These are phyloP conservation scores for Hemileccinum impolitum DNA, from an alignment of 768 basidiomycete species.

Conservation along the genomic window DNA sequence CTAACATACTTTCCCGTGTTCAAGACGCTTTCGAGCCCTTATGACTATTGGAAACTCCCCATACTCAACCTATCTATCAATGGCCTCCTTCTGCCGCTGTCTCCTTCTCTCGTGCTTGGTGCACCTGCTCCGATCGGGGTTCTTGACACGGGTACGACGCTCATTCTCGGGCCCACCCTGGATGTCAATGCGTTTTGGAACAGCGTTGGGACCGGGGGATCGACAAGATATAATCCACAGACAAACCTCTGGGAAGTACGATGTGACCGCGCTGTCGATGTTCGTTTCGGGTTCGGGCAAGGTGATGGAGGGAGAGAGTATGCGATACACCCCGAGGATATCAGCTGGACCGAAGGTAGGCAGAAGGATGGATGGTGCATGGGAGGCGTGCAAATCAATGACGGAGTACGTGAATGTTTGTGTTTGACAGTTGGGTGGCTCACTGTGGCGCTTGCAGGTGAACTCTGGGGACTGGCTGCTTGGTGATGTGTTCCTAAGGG, in stretches of 20 bases:
- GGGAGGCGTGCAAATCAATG: constrained; percentile 54
- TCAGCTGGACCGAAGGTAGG: constrained; percentile 46
- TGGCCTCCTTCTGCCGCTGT: constrained; percentile 37
- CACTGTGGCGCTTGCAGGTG: constrained; percentile 30
- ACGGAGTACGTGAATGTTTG: constrained; percentile 35
- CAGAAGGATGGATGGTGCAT: constrained; percentile 48
- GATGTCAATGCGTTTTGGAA: constrained; percentile 56
- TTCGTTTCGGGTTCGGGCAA: constrained; percentile 45
- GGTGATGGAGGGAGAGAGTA: constrained; percentile 35
- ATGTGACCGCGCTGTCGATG: constrained; percentile 45
- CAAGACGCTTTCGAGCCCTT: constrained; percentile 30
- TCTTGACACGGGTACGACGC: constrained; percentile 61
- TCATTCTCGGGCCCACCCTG: constrained; percentile 48
- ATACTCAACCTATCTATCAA: constrained; percentile 45
- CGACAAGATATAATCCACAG: constrained; percentile 34
- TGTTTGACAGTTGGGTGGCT: not conserved
- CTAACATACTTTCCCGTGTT: constrained; percentile 41
- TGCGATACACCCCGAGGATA: constrained; percentile 47
- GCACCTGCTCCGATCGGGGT: constrained; percentile 48
- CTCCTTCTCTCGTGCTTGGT: constrained; percentile 42
- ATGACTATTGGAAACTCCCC: constrained; percentile 60
- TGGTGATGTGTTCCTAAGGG: constrained; percentile 57
- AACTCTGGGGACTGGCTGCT: constrained; percentile 59
- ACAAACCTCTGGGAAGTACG: constrained; percentile 46
- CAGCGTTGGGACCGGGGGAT: constrained; percentile 39